Conservation (phyloP, 2,329 filamentous ascomycete species). For the Blumeria hordei region DNA sequence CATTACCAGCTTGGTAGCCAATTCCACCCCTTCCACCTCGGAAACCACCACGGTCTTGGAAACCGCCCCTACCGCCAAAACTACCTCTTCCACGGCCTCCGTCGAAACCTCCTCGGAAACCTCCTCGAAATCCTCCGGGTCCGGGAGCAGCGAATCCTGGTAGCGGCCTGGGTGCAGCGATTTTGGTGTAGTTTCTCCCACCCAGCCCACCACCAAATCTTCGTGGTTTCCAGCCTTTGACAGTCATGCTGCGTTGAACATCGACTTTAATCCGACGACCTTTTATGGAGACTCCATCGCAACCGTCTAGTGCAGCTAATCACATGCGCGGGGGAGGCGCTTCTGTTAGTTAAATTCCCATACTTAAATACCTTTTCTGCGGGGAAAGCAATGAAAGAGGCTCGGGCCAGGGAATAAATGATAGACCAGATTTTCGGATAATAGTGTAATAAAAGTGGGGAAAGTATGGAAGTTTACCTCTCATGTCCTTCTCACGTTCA, state of each 20-base stretch:
- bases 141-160: slow-evolving; percentile 31
- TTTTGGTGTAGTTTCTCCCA: slow-evolving; percentile 79
- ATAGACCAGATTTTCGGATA: slow-evolving; percentile 7
- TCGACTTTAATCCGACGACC: slow-evolving; percentile 83
- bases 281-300: slow-evolving; percentile 78
- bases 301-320: slow-evolving; percentile 69
- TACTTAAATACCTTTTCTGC: slow-evolving; percentile 20
- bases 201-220: slow-evolving; percentile 81
- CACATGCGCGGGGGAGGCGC: slow-evolving; percentile 32
- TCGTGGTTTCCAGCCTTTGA: slow-evolving; percentile 78
- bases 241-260: slow-evolving; percentile 84
- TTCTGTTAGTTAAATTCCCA: slow-evolving; percentile 46
- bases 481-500: slow-evolving; percentile 95
- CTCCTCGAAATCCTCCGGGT: slow-evolving; percentile 22
- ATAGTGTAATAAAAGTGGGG: slow-evolving; percentile 12
- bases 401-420: slow-evolving; percentile 19
- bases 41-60: slow-evolving; percentile 14
- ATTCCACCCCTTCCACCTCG: slow-evolving; percentile 11
- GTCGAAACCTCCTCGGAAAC: slow-evolving; percentile 17
- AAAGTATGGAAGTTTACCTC: slow-evolving; percentile 47
- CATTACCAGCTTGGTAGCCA: slow-evolving; percentile 7
- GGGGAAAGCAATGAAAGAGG: slow-evolving; percentile 9
- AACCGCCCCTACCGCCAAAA: slow-evolving; percentile 15
- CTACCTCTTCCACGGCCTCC: slow-evolving; percentile 26
- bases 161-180: slow-evolving; percentile 43